Conservation (phyloP, 768 basidiomycete species). For the Cytidiella melzeri region DNA sequence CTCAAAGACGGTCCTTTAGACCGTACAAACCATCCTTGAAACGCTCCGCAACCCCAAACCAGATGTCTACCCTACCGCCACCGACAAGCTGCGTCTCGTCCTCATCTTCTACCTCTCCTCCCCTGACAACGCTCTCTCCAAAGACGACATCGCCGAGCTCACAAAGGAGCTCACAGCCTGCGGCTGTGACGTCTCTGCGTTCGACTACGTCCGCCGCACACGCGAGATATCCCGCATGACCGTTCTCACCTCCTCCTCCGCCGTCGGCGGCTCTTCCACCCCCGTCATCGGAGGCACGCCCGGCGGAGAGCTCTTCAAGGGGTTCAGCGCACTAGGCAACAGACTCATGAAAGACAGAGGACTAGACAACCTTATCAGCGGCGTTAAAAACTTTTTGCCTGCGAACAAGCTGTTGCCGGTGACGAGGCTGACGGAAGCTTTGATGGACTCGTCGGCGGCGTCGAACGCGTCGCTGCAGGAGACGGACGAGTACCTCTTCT, state of each 20-base stretch:
- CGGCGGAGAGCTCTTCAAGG: constrained; percentile 86
- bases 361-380: constrained; percentile 94
- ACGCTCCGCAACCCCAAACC: constrained; percentile 71
- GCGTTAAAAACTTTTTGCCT: constrained; percentile 96
- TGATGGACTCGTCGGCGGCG: constrained; percentile 95
- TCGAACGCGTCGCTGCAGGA: constrained; percentile 93
- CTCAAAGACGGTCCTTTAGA: constrained; percentile 40
- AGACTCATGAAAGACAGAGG: constrained; percentile 89
- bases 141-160: constrained; percentile 84
- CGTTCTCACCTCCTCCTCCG: constrained; percentile 53
- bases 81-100: constrained; percentile 89
- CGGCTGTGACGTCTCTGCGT: constrained; percentile 75
- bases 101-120: constrained; percentile 94
- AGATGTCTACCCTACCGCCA: constrained; percentile 57
- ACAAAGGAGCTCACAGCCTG: constrained; percentile 80
- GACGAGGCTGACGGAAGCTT: constrained; percentile 88
- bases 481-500: constrained; percentile 92
- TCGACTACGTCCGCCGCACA: constrained; percentile 89
- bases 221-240: constrained; percentile 93
- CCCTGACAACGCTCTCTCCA: constrained; percentile 71
- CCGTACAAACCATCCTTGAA: constrained; percentile 75
- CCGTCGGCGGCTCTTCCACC: constrained; percentile 51
- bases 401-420: constrained; percentile 90
- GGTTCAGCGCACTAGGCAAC: constrained; percentile 89
- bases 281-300: constrained; percentile 63